Percentiles rank a stretch among this genome's conserved stretches.
Evolutionary conservation across 2,329 filamentous ascomycete species (phyloP).

Genomic region (Fusarium humuli): DNA sequence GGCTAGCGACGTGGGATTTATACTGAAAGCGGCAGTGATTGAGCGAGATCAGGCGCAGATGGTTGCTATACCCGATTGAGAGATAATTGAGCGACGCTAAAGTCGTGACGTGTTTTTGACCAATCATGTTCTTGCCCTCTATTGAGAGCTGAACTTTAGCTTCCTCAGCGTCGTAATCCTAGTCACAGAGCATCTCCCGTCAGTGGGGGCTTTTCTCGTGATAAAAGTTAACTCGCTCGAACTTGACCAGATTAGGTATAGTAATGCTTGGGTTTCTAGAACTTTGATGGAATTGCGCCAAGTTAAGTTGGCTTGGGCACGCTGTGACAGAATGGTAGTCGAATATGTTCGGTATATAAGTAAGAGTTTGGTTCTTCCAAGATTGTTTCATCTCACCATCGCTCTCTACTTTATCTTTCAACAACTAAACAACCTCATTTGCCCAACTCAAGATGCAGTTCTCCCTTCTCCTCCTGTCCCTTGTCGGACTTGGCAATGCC

Average conservation of each 20-base stretch:
- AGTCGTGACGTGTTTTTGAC: background rate
- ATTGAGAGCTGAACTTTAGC: background rate
- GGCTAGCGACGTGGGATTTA: constrained; percentile 13
- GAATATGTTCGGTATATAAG: constrained; percentile 4
- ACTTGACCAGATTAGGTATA: constrained; percentile 8
- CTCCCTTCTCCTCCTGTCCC: constrained; percentile 16
- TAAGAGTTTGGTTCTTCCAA: background rate
- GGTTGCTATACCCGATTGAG: constrained; percentile 30
- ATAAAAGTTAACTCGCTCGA: constrained; percentile 19
- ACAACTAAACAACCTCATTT: fast-evolving
- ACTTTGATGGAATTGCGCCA: background rate
- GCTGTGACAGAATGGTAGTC: background rate
- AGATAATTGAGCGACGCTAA: constrained; percentile 42
- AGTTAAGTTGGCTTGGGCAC: background rate
- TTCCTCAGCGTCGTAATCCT: background rate
- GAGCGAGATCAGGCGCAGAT: constrained; percentile 22
- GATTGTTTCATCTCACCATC: background rate
- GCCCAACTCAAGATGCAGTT: constrained; percentile 30
- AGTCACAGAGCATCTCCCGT: background rate
- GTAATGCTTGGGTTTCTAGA: background rate
- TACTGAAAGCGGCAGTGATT: constrained; percentile 33
- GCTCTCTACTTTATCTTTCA: background rate
- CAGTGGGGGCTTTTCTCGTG: background rate
- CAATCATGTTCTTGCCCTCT: background rate
- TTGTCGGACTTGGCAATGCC: constrained; percentile 37